These are phyloP conservation scores for Coccomyxa sp. DNA, from an alignment of 139 green algal genomes.

Conservation along the genomic window DNA sequence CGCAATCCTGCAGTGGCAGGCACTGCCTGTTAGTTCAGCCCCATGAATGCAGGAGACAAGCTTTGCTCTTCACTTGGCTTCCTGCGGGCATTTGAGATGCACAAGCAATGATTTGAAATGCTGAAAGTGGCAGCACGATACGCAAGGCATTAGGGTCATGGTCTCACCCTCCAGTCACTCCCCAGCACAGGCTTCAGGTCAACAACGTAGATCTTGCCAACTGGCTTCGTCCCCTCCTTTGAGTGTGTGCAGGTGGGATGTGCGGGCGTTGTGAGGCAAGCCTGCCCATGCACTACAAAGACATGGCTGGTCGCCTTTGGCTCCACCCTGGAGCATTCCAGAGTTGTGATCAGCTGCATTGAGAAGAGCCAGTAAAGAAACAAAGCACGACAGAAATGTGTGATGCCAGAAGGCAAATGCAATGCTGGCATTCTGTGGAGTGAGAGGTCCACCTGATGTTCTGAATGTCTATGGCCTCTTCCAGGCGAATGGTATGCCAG, in stretches of 20 bases:
- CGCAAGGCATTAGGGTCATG: not conserved
- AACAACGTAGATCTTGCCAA: slow-evolving; percentile 59
- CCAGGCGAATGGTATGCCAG: slow-evolving; percentile 76
- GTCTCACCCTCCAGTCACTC: slow-evolving; percentile 31
- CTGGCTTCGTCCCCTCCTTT: slow-evolving; percentile 13
- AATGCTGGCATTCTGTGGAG: not conserved
- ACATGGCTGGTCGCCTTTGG: slow-evolving; percentile 50
- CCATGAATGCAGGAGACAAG: not conserved
- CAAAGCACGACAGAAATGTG: not conserved
- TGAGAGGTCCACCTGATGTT: slow-evolving; percentile 74
- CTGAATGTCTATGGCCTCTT: slow-evolving; percentile 67
- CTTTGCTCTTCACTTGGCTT: no score
- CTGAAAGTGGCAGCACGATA: not conserved
- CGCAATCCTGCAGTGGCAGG: slow-evolving; percentile 31
- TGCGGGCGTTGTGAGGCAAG: slow-evolving; percentile 42
- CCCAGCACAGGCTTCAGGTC: slow-evolving; percentile 52
- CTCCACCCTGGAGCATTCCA: slow-evolving; percentile 50
- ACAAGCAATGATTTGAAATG: not conserved
- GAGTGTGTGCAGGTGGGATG: slow-evolving; percentile 48
- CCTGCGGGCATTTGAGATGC: not conserved
- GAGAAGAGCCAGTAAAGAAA: not conserved
- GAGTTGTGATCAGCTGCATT: not conserved
- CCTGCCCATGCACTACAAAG: slow-evolving; percentile 83
- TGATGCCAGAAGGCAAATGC: not conserved
- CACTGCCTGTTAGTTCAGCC: no score